Evolutionary conservation across 2,329 filamentous ascomycete species (phyloP).

Genomic region (Aschersonia sp.): DNA sequence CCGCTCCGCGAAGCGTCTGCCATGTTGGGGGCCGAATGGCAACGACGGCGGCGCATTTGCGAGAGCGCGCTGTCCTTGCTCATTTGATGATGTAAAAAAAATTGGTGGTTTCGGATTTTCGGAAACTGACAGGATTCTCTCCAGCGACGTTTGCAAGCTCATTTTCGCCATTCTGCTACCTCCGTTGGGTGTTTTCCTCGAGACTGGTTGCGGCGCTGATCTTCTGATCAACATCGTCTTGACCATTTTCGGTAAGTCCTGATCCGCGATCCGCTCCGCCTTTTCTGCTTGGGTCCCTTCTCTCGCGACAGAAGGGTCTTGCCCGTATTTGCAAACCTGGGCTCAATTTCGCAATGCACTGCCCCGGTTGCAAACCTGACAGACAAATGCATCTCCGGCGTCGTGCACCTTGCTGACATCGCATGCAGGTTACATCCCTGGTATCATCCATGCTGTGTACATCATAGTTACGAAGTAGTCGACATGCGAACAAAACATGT

Average conservation of each 20-base stretch:
- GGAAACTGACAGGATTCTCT: background rate
- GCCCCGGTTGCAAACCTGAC: no score
- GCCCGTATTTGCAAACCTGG: no score
- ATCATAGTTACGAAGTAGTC: slow-evolving; percentile 39
- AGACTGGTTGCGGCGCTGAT: slow-evolving; percentile 77
- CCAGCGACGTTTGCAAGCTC: slow-evolving; percentile 48
- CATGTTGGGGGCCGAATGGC: background rate
- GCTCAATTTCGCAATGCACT: no score
- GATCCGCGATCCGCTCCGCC: background rate
- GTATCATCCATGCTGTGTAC: slow-evolving; percentile 88
- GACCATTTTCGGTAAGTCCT: slow-evolving; percentile 48
- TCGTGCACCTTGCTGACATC: background rate
- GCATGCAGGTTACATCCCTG: slow-evolving; percentile 45
- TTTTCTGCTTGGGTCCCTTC: background rate
- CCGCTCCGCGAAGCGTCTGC: background rate
- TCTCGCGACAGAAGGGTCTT: background rate
- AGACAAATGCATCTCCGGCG: no score
- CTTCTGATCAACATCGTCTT: slow-evolving; percentile 86
- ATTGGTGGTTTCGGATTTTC: background rate
- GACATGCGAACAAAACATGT: background rate
- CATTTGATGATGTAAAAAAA: no score
- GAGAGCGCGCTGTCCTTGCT: no score
- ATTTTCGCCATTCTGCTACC: slow-evolving; percentile 82
- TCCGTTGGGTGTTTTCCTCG: slow-evolving; percentile 84
- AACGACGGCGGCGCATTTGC: background rate